Conservation (phyloP, 176 grass and related monocot species). For the Musa acuminata region DNA sequence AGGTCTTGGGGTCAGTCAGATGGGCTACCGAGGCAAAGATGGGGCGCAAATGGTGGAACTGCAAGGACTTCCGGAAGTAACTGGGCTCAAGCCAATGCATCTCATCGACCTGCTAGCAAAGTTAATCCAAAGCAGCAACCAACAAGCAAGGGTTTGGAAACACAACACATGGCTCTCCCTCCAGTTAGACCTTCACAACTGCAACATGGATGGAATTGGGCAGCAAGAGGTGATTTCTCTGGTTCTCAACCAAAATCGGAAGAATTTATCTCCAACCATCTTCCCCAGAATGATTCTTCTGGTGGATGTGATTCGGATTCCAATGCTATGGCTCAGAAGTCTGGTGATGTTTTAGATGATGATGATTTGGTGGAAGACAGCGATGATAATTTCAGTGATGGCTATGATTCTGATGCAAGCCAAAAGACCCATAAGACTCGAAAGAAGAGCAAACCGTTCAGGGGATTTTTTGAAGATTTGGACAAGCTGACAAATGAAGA, state of each 20-base stretch:
- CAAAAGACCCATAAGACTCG: slow-evolving; percentile 53
- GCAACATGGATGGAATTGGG: slow-evolving; percentile 49
- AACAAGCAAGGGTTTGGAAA: slow-evolving; percentile 28
- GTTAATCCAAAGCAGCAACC: slow-evolving; percentile 28
- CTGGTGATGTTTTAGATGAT: not conserved
- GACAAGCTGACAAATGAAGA: slow-evolving; percentile 46
- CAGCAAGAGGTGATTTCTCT: slow-evolving; percentile 33
- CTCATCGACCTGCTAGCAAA: slow-evolving; percentile 28
- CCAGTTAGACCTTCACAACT: slow-evolving; percentile 37
- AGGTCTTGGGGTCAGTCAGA: slow-evolving; percentile 12
- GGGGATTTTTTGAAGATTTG: slow-evolving; percentile 53
- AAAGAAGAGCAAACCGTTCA: slow-evolving; percentile 73
- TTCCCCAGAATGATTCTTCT: slow-evolving; percentile 22
- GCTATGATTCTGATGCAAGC: slow-evolving; percentile 62
- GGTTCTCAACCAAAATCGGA: slow-evolving; percentile 34
- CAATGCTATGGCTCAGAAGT: too few species aligned
- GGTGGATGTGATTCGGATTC: slow-evolving; percentile 11
- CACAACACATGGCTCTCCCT: slow-evolving; percentile 25
- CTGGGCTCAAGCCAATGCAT: slow-evolving; percentile 27
- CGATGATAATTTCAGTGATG: slow-evolving; percentile 42
- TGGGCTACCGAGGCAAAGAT: slow-evolving; percentile 28
- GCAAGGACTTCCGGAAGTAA: slow-evolving; percentile 30
- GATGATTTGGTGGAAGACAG: slow-evolving; percentile 44
- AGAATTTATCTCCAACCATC: not conserved
- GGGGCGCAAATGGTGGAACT: slow-evolving; percentile 33